phyloP scores from a whole-genome alignment of 805 yeast species.

The Wickerhamomyces mucosus region DNA sequence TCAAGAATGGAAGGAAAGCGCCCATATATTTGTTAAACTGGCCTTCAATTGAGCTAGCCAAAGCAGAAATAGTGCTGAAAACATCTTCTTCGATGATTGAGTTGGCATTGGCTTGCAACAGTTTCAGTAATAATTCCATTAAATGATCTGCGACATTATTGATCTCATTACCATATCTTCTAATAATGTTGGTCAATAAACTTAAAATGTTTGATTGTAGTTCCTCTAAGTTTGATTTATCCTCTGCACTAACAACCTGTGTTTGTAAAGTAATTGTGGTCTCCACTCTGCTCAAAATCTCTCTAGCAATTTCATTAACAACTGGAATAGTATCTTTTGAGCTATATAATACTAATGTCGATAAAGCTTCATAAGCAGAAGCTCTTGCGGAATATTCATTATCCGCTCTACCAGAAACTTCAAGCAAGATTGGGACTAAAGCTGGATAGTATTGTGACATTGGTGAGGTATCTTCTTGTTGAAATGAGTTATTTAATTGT shows the following conservation, averaged over 20 bases:
- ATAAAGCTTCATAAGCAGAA: slow-evolving; percentile 92
- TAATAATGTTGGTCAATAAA: slow-evolving; percentile 18
- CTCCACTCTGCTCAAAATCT: slow-evolving; percentile 63
- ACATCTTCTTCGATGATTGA: slow-evolving; percentile 90
- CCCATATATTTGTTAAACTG: slow-evolving; percentile 70
- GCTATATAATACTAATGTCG: slow-evolving; percentile 69
- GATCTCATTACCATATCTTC: slow-evolving; percentile 68
- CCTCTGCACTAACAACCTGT: slow-evolving; percentile 59
- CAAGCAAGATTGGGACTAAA: slow-evolving; percentile 60
- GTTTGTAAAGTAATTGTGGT: slow-evolving; percentile 51
- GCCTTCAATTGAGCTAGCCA: slow-evolving; percentile 71
- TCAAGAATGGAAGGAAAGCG: slow-evolving; percentile 74
- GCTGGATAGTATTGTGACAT: slow-evolving; percentile 67
- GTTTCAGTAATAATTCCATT: slow-evolving; percentile 72
- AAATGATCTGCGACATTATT: slow-evolving; percentile 65
- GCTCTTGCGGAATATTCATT: slow-evolving; percentile 87
- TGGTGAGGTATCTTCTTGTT: slow-evolving; percentile 37
- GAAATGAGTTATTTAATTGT: slow-evolving; percentile 54
- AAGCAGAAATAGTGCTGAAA: slow-evolving; percentile 82
- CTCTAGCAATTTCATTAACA: slow-evolving; percentile 66
- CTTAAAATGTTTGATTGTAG: slow-evolving; percentile 55
- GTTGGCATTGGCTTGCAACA: slow-evolving; percentile 50
- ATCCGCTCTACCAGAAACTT: slow-evolving; percentile 61
- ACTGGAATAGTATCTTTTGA: slow-evolving; percentile 59
- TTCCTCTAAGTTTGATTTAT: slow-evolving; percentile 72